Base-by-base conservation (phyloP, 2,329 filamentous ascomycete species). In the Madurella mycetomatis region DNA sequence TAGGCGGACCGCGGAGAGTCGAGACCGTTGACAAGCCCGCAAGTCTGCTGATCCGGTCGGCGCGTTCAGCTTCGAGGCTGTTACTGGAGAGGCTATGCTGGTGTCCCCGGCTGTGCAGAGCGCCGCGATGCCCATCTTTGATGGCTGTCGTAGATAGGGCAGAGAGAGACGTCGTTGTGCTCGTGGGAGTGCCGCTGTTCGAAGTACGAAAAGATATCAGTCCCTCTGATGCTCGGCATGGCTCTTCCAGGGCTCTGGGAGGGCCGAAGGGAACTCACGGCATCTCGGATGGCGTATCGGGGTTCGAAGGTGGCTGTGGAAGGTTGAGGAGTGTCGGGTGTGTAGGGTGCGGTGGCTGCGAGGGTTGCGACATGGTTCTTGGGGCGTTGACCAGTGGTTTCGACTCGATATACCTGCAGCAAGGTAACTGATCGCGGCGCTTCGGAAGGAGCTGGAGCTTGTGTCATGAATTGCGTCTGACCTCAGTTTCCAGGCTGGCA, bases 131-230 rank as follows among this genome's bases (percentile, higher is more conserved):
- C 64, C 92, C 92, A 69, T 97, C 92, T 73, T 96, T 96, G 78
- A 96, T 96, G 49, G 92, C 92, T 12, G 90, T 94, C 16, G 92
- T 96, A 15, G 90, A 95, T 46, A 97, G 81, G 41, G 91, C 86
- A 25, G 90, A 96, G 66, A 97, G 86, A 49, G 91, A 95, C 12
- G 92, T 96, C 3, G 90, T 95, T 41, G 88, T 87, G 62, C 90
- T 95, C 61, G 94, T 96, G 2, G 92, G 92, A 2, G 92, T 97
- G 66, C 92, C 92, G 60, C 90, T 95, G 49, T 30, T 54, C 13
- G 47, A 15, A 25, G 37, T 25, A 25, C 25, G 25, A 7, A 25
- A 25, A 25, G 25, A 7, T 4, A 25, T 25, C 25, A 25, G 25
- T 25, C 7, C 7, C 25, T 25, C 25, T 25, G 7, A 17, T 5